Evolutionary conservation across 2,329 filamentous ascomycete genomes (phyloP).

Genomic region (Claviceps paspali): DNA sequence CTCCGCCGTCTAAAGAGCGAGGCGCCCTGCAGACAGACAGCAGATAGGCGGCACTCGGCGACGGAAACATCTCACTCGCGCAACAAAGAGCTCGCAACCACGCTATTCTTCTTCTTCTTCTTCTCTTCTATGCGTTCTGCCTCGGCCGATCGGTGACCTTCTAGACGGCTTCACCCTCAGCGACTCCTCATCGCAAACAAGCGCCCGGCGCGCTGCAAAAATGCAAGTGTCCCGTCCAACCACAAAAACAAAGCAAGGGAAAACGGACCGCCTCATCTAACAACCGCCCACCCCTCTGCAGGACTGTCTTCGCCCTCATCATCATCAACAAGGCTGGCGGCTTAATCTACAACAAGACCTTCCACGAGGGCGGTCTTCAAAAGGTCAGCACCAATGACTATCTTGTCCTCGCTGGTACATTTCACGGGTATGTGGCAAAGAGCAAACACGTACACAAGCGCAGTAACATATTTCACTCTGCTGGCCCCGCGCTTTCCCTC

Average conservation of each 20-base stretch:
- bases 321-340: slow-evolving; percentile 98
- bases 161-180: background rate
- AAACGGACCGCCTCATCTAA: no score
- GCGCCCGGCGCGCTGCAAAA: background rate
- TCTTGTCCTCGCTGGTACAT: slow-evolving; percentile 89
- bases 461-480: no score
- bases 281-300: slow-evolving; percentile 20
- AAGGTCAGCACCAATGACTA: slow-evolving; percentile 93
- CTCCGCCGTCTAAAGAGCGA: no score
- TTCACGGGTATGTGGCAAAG: slow-evolving; percentile 56
- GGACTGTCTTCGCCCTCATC: slow-evolving; percentile 89
- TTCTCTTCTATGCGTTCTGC: slow-evolving; percentile 5
- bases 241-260: background rate
- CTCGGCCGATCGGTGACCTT: slow-evolving; percentile 8
- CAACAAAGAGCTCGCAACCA: background rate
- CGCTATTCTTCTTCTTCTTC: no score
- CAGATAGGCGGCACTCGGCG: no score
- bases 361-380: slow-evolving; percentile 69
- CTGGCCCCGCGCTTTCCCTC: background rate
- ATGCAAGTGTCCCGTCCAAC: background rate
- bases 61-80: no score
- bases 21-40: background rate
- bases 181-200: background rate
- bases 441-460: slow-evolving; percentile 1
- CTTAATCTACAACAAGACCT: slow-evolving; percentile 89